These are phyloP conservation scores for Raphidocelis subcapitata DNA, from an alignment of 139 green algal genomes.

Conservation along the genomic window DNA sequence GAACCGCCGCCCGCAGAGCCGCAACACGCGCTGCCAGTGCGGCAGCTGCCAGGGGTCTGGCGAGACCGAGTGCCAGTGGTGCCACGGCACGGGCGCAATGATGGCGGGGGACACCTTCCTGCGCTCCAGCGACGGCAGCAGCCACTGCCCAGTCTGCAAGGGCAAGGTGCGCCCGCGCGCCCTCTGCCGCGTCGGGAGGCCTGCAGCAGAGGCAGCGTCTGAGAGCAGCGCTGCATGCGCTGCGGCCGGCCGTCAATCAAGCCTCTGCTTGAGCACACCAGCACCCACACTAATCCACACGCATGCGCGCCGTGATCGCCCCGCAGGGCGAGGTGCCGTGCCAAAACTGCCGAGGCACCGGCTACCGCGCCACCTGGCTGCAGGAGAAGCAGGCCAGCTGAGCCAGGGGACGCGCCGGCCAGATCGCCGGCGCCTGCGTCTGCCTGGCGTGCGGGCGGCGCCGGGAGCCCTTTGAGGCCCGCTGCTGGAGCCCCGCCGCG, in stretches of 20 bases:
- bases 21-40: conserved; percentile 18
- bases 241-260: background rate
- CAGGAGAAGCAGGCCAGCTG: too few species aligned
- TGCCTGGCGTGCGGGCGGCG: too few species aligned
- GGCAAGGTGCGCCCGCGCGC: conserved; percentile 21
- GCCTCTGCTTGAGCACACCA: background rate
- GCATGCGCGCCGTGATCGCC: background rate
- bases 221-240: background rate
- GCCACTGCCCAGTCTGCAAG: conserved; percentile 48
- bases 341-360: conserved; percentile 40
- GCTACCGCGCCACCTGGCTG: conserved; percentile 38
- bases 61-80: conserved; percentile 47
- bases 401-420: too few species aligned
- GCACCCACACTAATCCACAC: too few species aligned
- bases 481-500: too few species aligned
- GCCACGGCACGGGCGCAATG: conserved; percentile 45
- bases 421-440: too few species aligned
- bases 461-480: too few species aligned
- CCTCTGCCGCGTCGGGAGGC: background rate
- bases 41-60: conserved; percentile 34
- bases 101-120: conserved; percentile 39
- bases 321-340: conserved; percentile 31
- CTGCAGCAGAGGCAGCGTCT: background rate
- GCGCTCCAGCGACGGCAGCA: conserved; percentile 20
- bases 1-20: background rate